These are phyloP conservation scores for Chenopodium suecicum DNA, from an alignment of 148 eudicot genomes.

Conservation along the genomic window DNA sequence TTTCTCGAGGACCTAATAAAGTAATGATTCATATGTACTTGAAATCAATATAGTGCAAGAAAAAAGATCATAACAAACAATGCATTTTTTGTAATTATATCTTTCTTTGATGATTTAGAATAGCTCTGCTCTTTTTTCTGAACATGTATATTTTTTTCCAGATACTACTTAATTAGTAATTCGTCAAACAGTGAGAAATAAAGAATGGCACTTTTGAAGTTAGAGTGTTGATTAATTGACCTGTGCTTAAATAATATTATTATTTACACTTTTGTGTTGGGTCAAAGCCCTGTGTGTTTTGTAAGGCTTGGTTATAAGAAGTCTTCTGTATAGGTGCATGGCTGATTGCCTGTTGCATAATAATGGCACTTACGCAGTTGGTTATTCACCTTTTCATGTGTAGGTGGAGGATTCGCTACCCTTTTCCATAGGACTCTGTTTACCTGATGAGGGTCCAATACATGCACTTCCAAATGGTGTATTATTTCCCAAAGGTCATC, in stretches of 20 bases:
- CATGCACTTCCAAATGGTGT: constrained; percentile 39
- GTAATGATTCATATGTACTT: no score
- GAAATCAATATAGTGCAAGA: no score
- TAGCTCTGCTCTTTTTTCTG: background rate
- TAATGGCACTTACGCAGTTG: background rate
- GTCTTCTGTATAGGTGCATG: background rate
- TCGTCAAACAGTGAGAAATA: background rate
- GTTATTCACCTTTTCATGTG: constrained; percentile 23
- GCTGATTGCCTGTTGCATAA: background rate
- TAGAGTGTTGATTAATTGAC: background rate
- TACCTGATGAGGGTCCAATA: constrained; percentile 49
- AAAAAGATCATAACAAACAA: no score
- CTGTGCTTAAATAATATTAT: background rate
- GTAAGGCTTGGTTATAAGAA: background rate
- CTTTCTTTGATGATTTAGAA: background rate
- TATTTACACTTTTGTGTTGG: background rate
- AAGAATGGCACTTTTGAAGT: background rate
- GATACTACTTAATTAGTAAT: background rate
- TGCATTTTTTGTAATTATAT: no score
- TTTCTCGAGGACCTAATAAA: no score
- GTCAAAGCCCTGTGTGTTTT: constrained; percentile 9
- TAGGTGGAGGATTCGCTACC: constrained; percentile 90
- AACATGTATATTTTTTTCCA: background rate
- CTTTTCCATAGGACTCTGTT: constrained; percentile 63
- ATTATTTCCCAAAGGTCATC: constrained; percentile 69